Conservation (phyloP, 495 filamentous ascomycete species). For the Chlorociboria aeruginascens region DNA sequence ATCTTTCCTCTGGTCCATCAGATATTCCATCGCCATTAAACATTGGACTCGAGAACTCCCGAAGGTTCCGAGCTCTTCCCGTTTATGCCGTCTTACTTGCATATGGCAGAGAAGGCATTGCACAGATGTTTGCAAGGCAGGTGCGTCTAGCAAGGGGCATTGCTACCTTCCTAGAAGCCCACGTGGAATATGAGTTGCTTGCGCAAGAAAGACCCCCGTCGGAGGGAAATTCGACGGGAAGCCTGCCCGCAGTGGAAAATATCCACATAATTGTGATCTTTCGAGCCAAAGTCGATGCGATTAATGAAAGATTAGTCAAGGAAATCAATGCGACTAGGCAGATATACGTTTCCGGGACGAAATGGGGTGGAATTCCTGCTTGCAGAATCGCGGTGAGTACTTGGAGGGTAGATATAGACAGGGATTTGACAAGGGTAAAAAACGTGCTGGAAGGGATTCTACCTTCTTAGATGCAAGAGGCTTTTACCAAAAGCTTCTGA, state of each 20-base stretch:
- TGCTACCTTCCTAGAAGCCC: conserved; percentile 45
- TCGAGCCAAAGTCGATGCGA: conserved; percentile 50
- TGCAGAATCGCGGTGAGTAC: conserved; percentile 73
- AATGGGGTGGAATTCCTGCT: conserved; percentile 60
- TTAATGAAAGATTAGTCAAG: conserved; percentile 54
- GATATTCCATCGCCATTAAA: conserved; percentile 72
- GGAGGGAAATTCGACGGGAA: conserved; percentile 20
- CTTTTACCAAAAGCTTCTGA: too few species aligned
- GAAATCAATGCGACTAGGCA: conserved; percentile 62
- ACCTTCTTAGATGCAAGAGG: too few species aligned
- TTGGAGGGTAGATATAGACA: conserved; percentile 54
- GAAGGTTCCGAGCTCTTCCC: conserved; percentile 79
- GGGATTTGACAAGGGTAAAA: conserved; percentile 40
- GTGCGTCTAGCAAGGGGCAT: conserved; percentile 57
- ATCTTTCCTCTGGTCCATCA: conserved; percentile 41
- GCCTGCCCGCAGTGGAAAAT: conserved; percentile 12
- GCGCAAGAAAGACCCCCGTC: conserved; percentile 28
- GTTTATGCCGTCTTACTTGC: conserved; percentile 72
- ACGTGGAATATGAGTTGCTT: conserved; percentile 50
- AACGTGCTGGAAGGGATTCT: conserved; percentile 29
- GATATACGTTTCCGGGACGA: conserved; percentile 76
- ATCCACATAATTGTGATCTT: conserved; percentile 76
- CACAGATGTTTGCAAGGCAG: conserved; percentile 58
- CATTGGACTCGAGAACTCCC: conserved; percentile 82
- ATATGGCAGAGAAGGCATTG: conserved; percentile 61